These are phyloP conservation scores for Penicillium lagena DNA, from an alignment of 495 filamentous ascomycete genomes.

Conservation along the genomic window DNA sequence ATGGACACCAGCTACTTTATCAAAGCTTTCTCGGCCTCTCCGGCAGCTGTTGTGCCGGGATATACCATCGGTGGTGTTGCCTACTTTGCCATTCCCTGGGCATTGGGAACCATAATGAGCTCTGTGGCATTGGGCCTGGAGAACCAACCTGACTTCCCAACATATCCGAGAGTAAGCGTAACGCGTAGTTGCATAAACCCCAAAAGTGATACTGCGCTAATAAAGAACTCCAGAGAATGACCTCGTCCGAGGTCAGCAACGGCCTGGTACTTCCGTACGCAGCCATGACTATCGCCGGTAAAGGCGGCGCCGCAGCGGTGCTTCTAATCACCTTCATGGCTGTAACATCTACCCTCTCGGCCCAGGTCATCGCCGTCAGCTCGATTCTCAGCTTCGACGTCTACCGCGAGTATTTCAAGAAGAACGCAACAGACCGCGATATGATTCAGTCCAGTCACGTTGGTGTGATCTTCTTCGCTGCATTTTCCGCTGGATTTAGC, in stretches of 20 bases:
- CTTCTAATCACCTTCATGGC: conserved; percentile 42
- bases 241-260: conserved; percentile 25
- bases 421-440: conserved; percentile 27
- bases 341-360: conserved; percentile 34
- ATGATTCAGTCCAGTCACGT: conserved; percentile 33
- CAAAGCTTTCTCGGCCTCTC: conserved; percentile 37
- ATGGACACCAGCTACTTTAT: conserved; percentile 44
- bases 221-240: conserved; percentile 23
- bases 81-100: conserved; percentile 40
- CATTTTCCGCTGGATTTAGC: conserved; percentile 30
- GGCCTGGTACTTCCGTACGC: conserved; percentile 39
- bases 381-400: conserved; percentile 37
- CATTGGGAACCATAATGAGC: conserved; percentile 35
- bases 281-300: conserved; percentile 35
- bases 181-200: background rate
- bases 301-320: conserved; percentile 33
- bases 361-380: conserved; percentile 37
- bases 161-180: conserved; percentile 30
- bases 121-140: conserved; percentile 34
- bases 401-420: conserved; percentile 40
- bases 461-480: conserved; percentile 39
- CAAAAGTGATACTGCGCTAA: background rate
- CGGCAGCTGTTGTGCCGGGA: conserved; percentile 32
- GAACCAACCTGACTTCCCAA: conserved; percentile 34
- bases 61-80: conserved; percentile 40